These are phyloP conservation scores for Fusarium sp. DNA, from an alignment of 2,329 filamentous ascomycete species.

Conservation along the genomic window DNA sequence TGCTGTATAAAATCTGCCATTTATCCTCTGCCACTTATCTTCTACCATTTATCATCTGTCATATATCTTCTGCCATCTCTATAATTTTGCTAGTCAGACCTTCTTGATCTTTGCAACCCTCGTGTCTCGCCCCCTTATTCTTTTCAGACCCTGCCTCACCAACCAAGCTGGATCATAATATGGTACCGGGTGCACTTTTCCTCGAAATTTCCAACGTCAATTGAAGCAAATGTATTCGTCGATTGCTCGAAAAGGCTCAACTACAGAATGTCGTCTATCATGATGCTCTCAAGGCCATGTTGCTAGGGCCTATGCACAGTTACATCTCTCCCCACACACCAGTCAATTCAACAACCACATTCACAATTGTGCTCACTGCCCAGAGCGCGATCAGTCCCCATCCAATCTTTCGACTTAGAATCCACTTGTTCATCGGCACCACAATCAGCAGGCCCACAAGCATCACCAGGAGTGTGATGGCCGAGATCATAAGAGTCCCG, in stretches of 20 bases:
- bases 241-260: neutral
- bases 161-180: neutral
- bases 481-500: constrained; percentile 86
- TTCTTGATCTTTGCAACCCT: neutral
- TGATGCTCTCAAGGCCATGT: neutral
- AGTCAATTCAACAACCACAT: constrained; percentile 82
- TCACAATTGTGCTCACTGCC: constrained; percentile 82
- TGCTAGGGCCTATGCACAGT: neutral
- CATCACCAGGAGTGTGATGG: constrained; percentile 84
- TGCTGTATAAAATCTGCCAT: neutral
- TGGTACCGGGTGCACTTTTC: neutral
- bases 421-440: constrained; percentile 88
- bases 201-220: neutral
- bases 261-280: constrained; percentile 8
- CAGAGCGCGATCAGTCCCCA: constrained; percentile 84
- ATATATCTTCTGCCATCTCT: constrained; percentile 6
- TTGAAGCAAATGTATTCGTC: neutral
- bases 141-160: neutral
- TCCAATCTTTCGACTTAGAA: constrained; percentile 85
- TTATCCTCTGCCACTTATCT: neutral
- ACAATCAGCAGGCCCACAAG: constrained; percentile 81
- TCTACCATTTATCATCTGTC: neutral
- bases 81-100: neutral
- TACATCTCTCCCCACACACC: constrained; percentile 59
- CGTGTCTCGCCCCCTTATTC: neutral